Percentiles rank a stretch among this genome's conserved stretches.
Conservation (phyloP, 257 asterid species). For the Rubia yunnanensis region DNA sequence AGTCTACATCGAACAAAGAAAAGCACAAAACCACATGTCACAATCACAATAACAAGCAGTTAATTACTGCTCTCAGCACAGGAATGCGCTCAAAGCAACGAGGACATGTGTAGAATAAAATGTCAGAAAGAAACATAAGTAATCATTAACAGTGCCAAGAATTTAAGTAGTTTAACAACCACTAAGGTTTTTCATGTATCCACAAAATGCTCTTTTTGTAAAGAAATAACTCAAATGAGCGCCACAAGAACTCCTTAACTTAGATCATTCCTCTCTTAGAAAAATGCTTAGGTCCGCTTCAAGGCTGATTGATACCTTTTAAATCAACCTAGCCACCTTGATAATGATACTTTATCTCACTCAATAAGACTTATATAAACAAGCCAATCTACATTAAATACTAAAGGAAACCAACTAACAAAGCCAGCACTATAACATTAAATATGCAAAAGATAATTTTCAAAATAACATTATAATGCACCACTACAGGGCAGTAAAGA, state of each 20-base stretch:
- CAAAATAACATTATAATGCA: neutral
- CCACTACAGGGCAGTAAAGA: neutral
- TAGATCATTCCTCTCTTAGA: neutral
- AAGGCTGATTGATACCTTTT: neutral
- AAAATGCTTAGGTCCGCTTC: neutral
- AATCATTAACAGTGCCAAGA: neutral
- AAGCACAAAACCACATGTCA: neutral
- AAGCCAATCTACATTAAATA: neutral
- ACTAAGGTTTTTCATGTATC: neutral
- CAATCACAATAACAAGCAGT: neutral
- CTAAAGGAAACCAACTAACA: neutral
- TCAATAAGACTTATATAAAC: neutral
- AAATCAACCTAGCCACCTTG: neutral
- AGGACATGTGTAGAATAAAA: neutral
- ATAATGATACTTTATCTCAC: neutral
- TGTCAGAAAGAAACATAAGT: neutral
- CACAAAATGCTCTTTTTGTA: neutral
- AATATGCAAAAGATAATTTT: too few relatives aligned
- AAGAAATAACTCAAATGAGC: neutral
- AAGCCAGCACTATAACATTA: neutral
- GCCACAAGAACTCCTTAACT: too few relatives aligned
- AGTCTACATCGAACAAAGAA: slow-evolving; percentile 39
- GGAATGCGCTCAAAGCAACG: neutral
- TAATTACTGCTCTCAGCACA: neutral
- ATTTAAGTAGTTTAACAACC: neutral